phyloP scores from a whole-genome alignment of 1,139 yeast species.

The Lodderomyces oxycetoniae region DNA sequence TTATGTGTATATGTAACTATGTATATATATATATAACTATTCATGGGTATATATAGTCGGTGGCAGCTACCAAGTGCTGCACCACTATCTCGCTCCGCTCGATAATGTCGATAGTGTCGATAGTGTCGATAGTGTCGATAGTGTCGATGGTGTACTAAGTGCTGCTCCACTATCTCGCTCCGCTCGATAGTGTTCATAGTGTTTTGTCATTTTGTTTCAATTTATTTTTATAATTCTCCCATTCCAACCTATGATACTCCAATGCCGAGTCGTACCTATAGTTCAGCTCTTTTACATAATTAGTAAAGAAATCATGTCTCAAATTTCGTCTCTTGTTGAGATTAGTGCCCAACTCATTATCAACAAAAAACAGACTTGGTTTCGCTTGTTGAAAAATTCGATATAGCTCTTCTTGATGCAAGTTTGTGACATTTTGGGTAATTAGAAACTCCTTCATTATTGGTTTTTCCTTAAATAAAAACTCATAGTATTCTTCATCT shows the following conservation, averaged over 20 bases:
- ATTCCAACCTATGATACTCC: background rate
- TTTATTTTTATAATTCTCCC: background rate
- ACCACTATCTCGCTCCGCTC: too few species aligned
- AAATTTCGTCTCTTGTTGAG: background rate
- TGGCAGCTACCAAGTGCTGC: too few species aligned
- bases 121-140: too few species aligned
- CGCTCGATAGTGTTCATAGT: too few species aligned
- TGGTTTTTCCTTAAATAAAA: slow-evolving; percentile 19
- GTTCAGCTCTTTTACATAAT: background rate
- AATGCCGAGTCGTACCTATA: background rate
- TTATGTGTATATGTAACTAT: too few species aligned
- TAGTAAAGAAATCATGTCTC: slow-evolving; percentile 2
- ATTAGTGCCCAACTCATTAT: background rate
- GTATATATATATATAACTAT: too few species aligned
- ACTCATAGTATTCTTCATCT: slow-evolving; percentile 28
- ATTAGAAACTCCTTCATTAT: slow-evolving; percentile 28
- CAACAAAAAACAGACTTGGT: slow-evolving; percentile 6
- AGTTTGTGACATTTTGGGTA: slow-evolving; percentile 25
- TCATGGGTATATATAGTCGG: too few species aligned
- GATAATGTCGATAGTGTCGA: too few species aligned
- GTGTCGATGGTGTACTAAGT: too few species aligned
- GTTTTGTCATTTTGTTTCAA: too few species aligned
- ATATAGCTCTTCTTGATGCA: slow-evolving; percentile 28
- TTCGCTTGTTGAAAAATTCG: background rate
- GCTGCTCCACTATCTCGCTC: too few species aligned